Conservation (phyloP, 768 basidiomycete genomes). For the Rhodosporidiobolus sp. region DNA sequence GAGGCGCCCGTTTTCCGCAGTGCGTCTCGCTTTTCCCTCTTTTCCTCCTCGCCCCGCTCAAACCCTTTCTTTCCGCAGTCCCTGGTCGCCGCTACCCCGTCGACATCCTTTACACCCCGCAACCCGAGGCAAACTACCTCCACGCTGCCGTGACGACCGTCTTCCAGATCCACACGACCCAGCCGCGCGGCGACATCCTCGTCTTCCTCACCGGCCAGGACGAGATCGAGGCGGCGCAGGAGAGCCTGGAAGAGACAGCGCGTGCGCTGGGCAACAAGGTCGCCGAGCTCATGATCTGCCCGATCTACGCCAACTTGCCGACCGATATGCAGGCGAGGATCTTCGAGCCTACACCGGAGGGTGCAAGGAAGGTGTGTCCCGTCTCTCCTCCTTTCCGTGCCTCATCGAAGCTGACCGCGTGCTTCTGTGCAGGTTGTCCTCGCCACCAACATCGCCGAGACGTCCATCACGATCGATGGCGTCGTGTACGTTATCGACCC, state of each 20-base stretch:
- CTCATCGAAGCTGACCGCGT: neutral
- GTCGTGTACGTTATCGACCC: constrained; percentile 99
- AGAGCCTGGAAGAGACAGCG: constrained; percentile 92
- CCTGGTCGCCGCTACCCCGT: constrained; percentile 97
- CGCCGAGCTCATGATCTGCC: constrained; percentile 87
- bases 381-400: neutral
- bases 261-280: constrained; percentile 94
- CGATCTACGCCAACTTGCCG: constrained; percentile 98
- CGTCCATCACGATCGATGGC: constrained; percentile 97
- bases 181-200: constrained; percentile 93
- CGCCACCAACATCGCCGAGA: constrained; percentile 99
- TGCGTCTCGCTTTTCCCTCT: constrained; percentile 17
- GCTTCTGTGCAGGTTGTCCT: constrained; percentile 64
- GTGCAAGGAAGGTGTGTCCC: constrained; percentile 68
- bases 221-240: constrained; percentile 95
- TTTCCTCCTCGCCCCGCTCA: neutral
- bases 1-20: constrained; percentile 87
- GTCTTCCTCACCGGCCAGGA: constrained; percentile 99
- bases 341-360: constrained; percentile 96
- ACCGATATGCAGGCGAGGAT: constrained; percentile 99
- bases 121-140: constrained; percentile 97
- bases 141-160: constrained; percentile 98
- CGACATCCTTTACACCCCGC: constrained; percentile 97
- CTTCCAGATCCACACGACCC: constrained; percentile 98
- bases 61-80: constrained; percentile 54